Evolutionary conservation across 2,329 filamentous ascomycete species (phyloP).

Genomic region (Achaetomium macrosporum): DNA sequence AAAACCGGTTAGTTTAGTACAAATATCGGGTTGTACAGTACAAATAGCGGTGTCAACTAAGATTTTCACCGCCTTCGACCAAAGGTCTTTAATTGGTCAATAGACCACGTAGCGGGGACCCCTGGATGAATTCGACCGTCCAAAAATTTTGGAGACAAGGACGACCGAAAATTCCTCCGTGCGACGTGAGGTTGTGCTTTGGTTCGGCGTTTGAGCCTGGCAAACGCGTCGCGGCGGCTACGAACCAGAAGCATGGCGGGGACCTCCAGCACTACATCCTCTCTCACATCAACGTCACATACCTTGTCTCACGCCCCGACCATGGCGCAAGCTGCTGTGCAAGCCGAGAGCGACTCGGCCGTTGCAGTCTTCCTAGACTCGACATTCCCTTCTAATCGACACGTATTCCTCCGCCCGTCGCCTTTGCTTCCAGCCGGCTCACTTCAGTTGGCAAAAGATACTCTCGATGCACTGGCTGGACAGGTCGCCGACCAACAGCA

Average conservation of each 20-base stretch:
- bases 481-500: conserved; percentile 69
- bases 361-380: conserved; percentile 49
- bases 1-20: too few relatives aligned
- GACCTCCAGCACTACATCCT: conserved; percentile 49
- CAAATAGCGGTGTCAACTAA: too few relatives aligned
- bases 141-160: conserved; percentile 9
- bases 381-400: conserved; percentile 55
- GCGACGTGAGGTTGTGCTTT: neutral
- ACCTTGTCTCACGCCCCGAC: conserved; percentile 50
- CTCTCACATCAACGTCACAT: conserved; percentile 58
- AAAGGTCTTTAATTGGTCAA: conserved; percentile 5
- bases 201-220: neutral
- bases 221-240: neutral
- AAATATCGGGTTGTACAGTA: too few relatives aligned
- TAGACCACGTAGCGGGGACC: neutral
- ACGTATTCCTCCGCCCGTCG: conserved; percentile 71
- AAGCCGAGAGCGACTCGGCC: conserved; percentile 33
- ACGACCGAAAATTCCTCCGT: conserved; percentile 2
- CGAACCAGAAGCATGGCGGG: conserved; percentile 27
- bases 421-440: conserved; percentile 61
- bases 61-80: neutral
- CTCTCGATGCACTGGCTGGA: conserved; percentile 70
- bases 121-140: conserved; percentile 6
- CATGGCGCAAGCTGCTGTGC: conserved; percentile 33
- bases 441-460: conserved; percentile 70